phyloP scores from a whole-genome alignment of 352 stramenopile species.

The Hyaloperonospora brassicae region DNA sequence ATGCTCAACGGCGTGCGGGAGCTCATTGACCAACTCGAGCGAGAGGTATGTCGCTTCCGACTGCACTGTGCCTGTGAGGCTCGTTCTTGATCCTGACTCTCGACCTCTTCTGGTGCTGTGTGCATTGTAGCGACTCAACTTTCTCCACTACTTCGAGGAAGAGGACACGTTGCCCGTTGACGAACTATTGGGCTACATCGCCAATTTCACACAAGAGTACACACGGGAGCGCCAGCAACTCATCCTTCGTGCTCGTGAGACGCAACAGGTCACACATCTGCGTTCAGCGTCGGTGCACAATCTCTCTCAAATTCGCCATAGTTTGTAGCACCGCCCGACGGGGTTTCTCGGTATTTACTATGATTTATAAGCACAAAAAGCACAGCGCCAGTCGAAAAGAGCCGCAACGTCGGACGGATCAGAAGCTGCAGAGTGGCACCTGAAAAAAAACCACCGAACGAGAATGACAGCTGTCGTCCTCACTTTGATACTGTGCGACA shows the following conservation, averaged over 20 bases:
- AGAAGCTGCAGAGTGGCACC: too few species aligned
- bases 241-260: too few species aligned
- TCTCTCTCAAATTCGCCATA: too few species aligned
- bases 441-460: too few species aligned
- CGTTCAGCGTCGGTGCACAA: too few species aligned
- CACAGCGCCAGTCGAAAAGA: too few species aligned
- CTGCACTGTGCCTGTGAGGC: background rate
- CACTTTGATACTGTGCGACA: too few species aligned
- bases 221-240: conserved; percentile 24
- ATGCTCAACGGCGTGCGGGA: conserved; percentile 42
- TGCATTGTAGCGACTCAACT: conserved; percentile 39
- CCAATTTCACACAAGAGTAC: conserved; percentile 56
- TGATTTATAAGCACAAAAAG: too few species aligned
- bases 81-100: conserved; percentile 1
- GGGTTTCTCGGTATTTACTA: too few species aligned
- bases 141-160: conserved; percentile 75
- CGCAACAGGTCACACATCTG: too few species aligned
- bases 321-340: background rate
- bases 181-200: conserved; percentile 52
- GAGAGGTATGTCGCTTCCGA: conserved; percentile 27
- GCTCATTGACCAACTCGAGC: conserved; percentile 40
- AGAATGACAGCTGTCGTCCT: too few species aligned
- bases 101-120: background rate
- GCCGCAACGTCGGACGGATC: too few species aligned
- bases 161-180: conserved; percentile 57